Conservation (phyloP, 2,329 filamentous ascomycete species). For the Triangularia setosa region DNA sequence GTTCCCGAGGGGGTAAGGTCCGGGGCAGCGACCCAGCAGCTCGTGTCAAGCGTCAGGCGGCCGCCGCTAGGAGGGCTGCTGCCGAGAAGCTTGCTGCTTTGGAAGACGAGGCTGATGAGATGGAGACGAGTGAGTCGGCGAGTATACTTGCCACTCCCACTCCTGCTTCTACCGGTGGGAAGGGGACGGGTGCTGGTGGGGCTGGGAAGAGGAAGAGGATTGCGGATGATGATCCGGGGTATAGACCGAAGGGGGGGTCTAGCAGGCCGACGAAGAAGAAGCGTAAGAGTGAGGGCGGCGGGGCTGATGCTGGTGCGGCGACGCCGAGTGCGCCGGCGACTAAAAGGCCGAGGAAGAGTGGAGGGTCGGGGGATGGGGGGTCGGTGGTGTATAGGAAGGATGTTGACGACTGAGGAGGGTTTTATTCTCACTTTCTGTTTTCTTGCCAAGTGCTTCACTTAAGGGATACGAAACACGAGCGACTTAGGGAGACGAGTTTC, state of each 20-base stretch:
- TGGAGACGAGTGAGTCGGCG: slow-evolving; percentile 19
- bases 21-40: slow-evolving; percentile 15
- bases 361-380: slow-evolving; percentile 3
- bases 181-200: slow-evolving; percentile 21
- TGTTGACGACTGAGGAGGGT: slow-evolving; percentile 10
- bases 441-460: neutral
- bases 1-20: slow-evolving; percentile 7
- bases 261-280: slow-evolving; percentile 54
- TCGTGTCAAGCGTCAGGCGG: slow-evolving; percentile 18
- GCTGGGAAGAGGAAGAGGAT: slow-evolving; percentile 50
- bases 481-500: neutral
- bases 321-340: slow-evolving; percentile 29
- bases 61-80: neutral
- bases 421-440: neutral
- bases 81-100: neutral
- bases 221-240: slow-evolving; percentile 54
- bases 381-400: slow-evolving; percentile 4
- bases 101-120: slow-evolving; percentile 16
- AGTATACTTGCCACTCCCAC: slow-evolving; percentile 34
- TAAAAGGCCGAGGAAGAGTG: slow-evolving; percentile 34
- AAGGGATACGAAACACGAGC: too few species aligned
- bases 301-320: slow-evolving; percentile 19
- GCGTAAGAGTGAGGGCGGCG: slow-evolving; percentile 47
- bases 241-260: slow-evolving; percentile 55
- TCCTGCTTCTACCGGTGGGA: slow-evolving; percentile 28